A percentile compares a stretch with the other conserved stretches of the same genome.
phyloP scores from a whole-genome alignment of 2,329 filamentous ascomycete genomes.

The Dryadomyces sulphureus region DNA sequence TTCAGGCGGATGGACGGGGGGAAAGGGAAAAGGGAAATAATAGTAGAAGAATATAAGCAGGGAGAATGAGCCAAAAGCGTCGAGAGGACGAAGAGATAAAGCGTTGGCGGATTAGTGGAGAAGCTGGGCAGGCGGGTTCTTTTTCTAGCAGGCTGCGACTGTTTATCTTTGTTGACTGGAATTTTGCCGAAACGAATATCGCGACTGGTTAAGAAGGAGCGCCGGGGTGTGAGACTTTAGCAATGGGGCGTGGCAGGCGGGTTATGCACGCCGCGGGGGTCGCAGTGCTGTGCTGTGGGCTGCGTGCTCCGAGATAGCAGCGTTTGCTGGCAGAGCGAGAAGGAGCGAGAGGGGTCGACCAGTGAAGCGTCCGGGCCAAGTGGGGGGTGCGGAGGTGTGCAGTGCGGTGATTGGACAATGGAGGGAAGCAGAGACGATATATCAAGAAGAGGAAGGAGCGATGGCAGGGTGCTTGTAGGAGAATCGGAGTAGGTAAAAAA shows the following conservation, averaged over 20 bases:
- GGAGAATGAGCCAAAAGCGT: no score
- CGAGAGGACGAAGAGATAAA: no score
- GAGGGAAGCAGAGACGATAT: not conserved
- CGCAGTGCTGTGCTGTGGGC: no score
- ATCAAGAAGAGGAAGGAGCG: not conserved
- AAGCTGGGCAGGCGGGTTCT: not conserved
- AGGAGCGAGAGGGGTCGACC: not conserved
- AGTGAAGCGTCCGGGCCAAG: not conserved
- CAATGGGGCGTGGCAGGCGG: not conserved
- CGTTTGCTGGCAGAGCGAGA: not conserved
- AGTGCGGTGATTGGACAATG: not conserved
- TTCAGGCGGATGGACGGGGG: not conserved
- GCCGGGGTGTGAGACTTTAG: not conserved
- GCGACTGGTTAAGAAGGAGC: not conserved
- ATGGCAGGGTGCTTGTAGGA: not conserved
- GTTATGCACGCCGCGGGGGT: slow-evolving; percentile 1
- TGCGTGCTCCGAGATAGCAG: slow-evolving; percentile 1
- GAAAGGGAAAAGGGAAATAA: not conserved
- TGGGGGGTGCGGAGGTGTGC: not conserved
- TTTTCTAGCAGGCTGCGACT: not conserved
- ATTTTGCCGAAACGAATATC: not conserved
- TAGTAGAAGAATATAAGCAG: not conserved
- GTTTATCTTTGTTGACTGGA: not conserved
- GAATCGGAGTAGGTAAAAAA: not conserved
- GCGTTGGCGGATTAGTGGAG: not conserved